Evolutionary conservation across 176 grass and related monocot species (phyloP), one percentile per base, ranked within the genome.

Genomic region (Carex pumila): DNA sequence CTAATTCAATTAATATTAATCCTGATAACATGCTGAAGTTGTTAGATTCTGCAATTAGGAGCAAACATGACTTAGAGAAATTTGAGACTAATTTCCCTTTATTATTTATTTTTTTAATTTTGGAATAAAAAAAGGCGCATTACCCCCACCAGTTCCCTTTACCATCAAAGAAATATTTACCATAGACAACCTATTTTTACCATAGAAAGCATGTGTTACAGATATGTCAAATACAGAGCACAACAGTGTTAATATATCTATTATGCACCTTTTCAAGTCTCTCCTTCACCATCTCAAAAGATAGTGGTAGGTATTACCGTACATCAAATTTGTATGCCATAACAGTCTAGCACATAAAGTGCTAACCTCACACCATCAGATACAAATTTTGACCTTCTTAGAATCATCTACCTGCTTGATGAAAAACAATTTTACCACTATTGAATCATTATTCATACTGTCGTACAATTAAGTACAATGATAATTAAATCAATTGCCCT

Each of bases 371-470:
- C 81, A 65, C 77, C 41, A n/a, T 83, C 73, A 82, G 73, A 84
- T 11, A 84, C 85, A 84, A 90, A 90, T 53, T 81, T 85, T 37
- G 85, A 87, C 81, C 79, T 72, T 70, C 70, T 87, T 87, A 62
- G 57, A 84, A 84, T 87, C 74, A 13, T 61, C 64, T 39, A 66
- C 85, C 85, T 90, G 85, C 74, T 62, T 36, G 74, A 52, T 18
- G 11, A 58, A 77, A 60, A 80, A 36, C 18, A 14, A 64, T 75
- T 12, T 59, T 41, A 67, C 21, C 62, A 29, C 17, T 39, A 52
- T 52, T 60, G 25, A 52, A 76, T 31, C 18, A 73, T 43, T 61
- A 31, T 61, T 22, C 68, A 21, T 47, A 71, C 18, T 47, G 18
- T 56, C 31, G 54, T 8, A 7, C 7, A 47, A 71, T 22, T 53